Conservation (phyloP, 371 early-diverging fungal species). For the Batrachochytrium dendrobatidis region DNA sequence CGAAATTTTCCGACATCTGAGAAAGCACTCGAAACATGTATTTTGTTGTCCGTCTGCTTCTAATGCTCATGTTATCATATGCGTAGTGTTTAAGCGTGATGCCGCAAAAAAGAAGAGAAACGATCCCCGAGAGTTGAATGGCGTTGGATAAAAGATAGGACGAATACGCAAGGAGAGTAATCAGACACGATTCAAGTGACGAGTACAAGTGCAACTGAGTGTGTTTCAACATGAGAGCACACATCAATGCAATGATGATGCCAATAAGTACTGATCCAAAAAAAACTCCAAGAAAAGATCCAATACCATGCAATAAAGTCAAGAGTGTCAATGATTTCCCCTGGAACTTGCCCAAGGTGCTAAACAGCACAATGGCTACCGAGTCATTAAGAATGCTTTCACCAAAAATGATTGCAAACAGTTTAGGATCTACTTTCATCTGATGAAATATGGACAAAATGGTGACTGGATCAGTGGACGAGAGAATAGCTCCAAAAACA, state of each 20-base stretch:
- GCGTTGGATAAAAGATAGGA: constrained; percentile 86
- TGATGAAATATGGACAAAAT: constrained; percentile 87
- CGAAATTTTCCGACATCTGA: constrained; percentile 87
- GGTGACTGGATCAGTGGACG: constrained; percentile 95
- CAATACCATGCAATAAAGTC: constrained; percentile 64
- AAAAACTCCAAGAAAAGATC: constrained; percentile 73
- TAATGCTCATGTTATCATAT: constrained; percentile 73
- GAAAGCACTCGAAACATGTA: constrained; percentile 83
- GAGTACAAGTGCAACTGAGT: constrained; percentile 68
- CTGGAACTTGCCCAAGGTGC: constrained; percentile 71
- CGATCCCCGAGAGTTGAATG: constrained; percentile 80
- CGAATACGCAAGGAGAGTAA: constrained; percentile 75
- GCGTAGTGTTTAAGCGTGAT: constrained; percentile 86
- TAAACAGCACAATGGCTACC: constrained; percentile 89
- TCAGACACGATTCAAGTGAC: constrained; percentile 74
- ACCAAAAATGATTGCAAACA: constrained; percentile 91
- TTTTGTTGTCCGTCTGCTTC: constrained; percentile 70
- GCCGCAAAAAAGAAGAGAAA: constrained; percentile 89
- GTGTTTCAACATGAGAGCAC: constrained; percentile 74
- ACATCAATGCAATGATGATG: constrained; percentile 61
- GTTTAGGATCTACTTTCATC: constrained; percentile 80
- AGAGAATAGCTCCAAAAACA: constrained; percentile 86
- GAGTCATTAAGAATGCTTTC: constrained; percentile 92
- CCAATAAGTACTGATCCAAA: constrained; percentile 78
- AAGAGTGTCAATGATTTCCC: constrained; percentile 65